Conservation (phyloP, 352 stramenopile genomes). For the Achlya hypogyna region DNA sequence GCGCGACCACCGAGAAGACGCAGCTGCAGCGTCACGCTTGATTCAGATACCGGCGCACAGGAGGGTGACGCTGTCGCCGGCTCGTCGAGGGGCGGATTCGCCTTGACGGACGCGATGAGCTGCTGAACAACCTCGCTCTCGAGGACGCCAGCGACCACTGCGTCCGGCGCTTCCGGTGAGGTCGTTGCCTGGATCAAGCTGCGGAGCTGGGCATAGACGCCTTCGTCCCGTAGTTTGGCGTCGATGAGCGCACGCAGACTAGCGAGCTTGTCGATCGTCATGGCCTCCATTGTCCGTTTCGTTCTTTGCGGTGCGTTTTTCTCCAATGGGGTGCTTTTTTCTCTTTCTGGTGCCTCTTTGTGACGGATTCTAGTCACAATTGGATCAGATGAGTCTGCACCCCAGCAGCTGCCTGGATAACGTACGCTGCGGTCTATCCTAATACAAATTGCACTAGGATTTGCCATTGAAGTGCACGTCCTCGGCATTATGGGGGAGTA, state of each 20-base stretch:
- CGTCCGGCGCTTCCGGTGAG: conserved; percentile 21
- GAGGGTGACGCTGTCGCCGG: not conserved
- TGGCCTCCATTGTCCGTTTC: not conserved
- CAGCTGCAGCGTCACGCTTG: conserved; percentile 33
- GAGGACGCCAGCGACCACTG: conserved; percentile 47
- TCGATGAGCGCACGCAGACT: conserved; percentile 56
- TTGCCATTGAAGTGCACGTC: not conserved
- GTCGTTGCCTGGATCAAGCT: conserved; percentile 35
- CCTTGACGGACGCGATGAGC: conserved; percentile 36
- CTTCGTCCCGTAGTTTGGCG: conserved; percentile 59
- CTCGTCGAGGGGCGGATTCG: not conserved
- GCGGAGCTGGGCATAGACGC: conserved; percentile 68
- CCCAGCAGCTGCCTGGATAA: not conserved
- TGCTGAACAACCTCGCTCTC: conserved; percentile 71
- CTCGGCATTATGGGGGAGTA: too few species aligned
- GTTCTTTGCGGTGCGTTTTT: not conserved
- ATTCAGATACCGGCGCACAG: not conserved
- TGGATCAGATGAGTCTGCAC: not conserved
- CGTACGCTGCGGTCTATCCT: not conserved
- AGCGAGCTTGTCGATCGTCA: conserved; percentile 29
- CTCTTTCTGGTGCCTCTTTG: not conserved
- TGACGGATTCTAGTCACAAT: not conserved
- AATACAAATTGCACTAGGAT: not conserved
- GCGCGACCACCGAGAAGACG: conserved; percentile 46
- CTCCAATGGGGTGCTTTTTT: not conserved